Evolutionary conservation across 1,284 basidiomycete species (phyloP), one percentile per base, ranked within the genome.

Genomic region (Apiotrichum sp.): DNA sequence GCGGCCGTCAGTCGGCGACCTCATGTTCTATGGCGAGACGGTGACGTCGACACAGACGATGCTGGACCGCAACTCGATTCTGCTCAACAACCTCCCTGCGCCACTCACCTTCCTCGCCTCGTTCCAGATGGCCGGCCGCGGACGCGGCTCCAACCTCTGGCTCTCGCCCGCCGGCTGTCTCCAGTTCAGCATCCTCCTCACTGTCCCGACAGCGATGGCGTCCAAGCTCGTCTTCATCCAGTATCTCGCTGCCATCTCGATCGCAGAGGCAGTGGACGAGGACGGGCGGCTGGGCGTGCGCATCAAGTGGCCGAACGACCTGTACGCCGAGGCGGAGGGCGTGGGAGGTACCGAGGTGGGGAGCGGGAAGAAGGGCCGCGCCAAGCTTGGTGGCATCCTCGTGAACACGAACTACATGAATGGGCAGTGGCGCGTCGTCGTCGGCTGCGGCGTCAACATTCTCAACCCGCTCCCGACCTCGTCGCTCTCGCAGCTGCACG

Each of bases 251-350:
- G 89, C 87, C 0, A 78, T 98, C 34, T 90, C 93, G 0, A 86
- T 98, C n/a, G 84, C 86, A 3, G 87, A 93, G 65, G 92, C 90
- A 0, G 68, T 70, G 22, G 77, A 74, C 60, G 74, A 72, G 32
- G 78, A 78, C 58, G 87, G 85, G 1, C 77, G 79, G 11, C 65
- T 82, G 0, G 79, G 79, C 4, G 82, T 95, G 4, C 82, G 85
- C 47, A 80, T 98, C 53, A 99, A 98, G 75, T 99, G 96, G 96
- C 95, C 95, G 10, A 98, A 98, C 69, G 95, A 99, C 69, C 79
- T 99, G 6, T 98, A 98, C 68, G 87, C 85, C 2, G 80, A 78
- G 38, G 66, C 68, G 8, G 78, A 78, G 7, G 78, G 77, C 6
- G 78, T 76, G 6, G 70, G 72, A 2, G 69, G 71, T 22, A 66